These are phyloP conservation scores for Brassica nigra DNA, from an alignment of 345 rosid species.

Conservation along the genomic window DNA sequence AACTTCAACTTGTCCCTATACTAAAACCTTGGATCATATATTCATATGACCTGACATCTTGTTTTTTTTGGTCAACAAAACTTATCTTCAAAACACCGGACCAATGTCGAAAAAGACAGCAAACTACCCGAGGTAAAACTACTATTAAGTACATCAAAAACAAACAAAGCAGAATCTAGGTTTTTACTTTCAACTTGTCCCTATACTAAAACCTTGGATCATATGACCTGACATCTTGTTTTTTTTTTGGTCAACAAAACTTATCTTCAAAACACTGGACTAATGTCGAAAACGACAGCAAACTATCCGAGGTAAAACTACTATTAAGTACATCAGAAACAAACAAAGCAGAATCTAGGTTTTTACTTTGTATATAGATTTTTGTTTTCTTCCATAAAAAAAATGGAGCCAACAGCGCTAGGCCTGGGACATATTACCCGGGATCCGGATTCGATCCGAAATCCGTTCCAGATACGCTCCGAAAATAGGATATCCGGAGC, in stretches of 20 bases:
- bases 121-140: background rate
- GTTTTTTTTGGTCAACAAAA: background rate
- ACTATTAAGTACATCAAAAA: background rate
- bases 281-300: background rate
- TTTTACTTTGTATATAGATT: background rate
- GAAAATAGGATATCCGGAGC: too few species aligned
- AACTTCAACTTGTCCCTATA: background rate
- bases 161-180: background rate
- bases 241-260: background rate
- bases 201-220: background rate
- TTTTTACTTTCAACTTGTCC: background rate
- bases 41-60: background rate
- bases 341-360: background rate
- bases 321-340: background rate
- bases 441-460: too few species aligned
- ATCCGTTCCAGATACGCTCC: too few species aligned
- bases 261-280: background rate
- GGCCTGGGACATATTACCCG: too few species aligned
- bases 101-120: background rate
- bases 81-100: background rate
- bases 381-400: background rate
- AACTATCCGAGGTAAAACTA: background rate
- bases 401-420: background rate
- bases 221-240: background rate
- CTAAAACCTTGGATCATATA: background rate